Conservation (phyloP, 768 basidiomycete genomes). For the Boletellus sp. region DNA sequence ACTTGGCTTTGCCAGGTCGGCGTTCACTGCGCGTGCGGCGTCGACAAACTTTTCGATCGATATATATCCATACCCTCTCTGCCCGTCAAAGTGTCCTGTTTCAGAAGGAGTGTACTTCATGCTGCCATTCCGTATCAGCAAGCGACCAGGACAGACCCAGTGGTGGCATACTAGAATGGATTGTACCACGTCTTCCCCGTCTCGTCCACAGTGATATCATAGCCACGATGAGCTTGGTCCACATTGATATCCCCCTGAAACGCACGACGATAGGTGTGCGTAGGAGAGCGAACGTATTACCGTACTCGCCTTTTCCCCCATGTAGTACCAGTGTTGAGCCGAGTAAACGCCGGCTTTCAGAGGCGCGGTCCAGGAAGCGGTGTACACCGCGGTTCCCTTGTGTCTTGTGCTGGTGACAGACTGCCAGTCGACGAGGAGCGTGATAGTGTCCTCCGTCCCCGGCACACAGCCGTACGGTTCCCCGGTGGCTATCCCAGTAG, state of each 20-base stretch:
- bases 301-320: slow-evolving; percentile 74
- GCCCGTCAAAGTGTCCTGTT: slow-evolving; percentile 91
- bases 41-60: slow-evolving; percentile 93
- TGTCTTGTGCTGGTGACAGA: slow-evolving; percentile 70
- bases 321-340: slow-evolving; percentile 92
- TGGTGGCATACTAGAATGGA: slow-evolving; percentile 77
- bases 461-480: slow-evolving; percentile 85
- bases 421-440: slow-evolving; percentile 92
- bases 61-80: slow-evolving; percentile 88
- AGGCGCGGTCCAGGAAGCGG: slow-evolving; percentile 93
- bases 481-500: slow-evolving; percentile 85
- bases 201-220: slow-evolving; percentile 84
- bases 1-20: slow-evolving; percentile 56
- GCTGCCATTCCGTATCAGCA: slow-evolving; percentile 36
- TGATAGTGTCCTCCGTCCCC: slow-evolving; percentile 92
- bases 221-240: slow-evolving; percentile 92
- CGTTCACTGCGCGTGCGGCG: slow-evolving; percentile 75
- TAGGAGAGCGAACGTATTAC: not conserved
- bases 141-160: not conserved
- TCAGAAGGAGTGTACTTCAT: slow-evolving; percentile 95
- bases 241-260: slow-evolving; percentile 83
- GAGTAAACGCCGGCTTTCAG: slow-evolving; percentile 86
- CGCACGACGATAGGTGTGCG: not conserved
- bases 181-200: slow-evolving; percentile 84
- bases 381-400: slow-evolving; percentile 85